These are phyloP conservation scores for Cladorrhinum samala DNA, from an alignment of 495 filamentous ascomycete genomes.

Conservation along the genomic window DNA sequence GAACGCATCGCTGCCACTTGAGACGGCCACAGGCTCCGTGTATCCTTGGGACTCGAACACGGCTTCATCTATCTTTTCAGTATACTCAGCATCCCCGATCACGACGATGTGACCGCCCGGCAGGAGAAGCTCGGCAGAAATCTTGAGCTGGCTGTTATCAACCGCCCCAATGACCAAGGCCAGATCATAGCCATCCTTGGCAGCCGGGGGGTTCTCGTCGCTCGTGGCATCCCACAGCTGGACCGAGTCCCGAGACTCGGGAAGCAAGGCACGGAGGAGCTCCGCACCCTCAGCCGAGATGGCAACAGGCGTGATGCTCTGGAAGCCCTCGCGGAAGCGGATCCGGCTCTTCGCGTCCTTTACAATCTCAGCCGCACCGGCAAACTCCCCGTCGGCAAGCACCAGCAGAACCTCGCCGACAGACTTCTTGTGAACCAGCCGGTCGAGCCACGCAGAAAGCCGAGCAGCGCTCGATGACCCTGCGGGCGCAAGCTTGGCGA, in stretches of 20 bases:
- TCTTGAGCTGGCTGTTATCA: background rate
- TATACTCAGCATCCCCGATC: background rate
- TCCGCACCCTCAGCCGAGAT: background rate
- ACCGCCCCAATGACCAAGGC: background rate
- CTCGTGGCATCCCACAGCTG: background rate
- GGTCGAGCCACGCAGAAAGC: background rate
- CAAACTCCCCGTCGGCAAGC: background rate
- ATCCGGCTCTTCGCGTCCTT: background rate
- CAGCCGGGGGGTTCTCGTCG: background rate
- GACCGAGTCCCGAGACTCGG: background rate
- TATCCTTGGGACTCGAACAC: background rate
- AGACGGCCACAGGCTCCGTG: background rate
- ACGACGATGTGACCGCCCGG: background rate
- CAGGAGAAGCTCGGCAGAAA: background rate
- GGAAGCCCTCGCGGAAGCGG: conserved; percentile 1
- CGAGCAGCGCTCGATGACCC: background rate
- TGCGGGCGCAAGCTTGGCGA: background rate
- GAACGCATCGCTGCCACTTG: background rate
- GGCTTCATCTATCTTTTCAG: background rate
- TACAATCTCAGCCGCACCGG: background rate
- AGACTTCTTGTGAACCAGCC: background rate
- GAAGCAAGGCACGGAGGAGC: background rate
- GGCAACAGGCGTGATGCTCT: background rate
- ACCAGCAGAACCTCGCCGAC: background rate
- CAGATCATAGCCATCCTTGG: background rate